Conservation (phyloP, 2,329 filamentous ascomycete genomes). For the Mycosphaerella arachidis region DNA sequence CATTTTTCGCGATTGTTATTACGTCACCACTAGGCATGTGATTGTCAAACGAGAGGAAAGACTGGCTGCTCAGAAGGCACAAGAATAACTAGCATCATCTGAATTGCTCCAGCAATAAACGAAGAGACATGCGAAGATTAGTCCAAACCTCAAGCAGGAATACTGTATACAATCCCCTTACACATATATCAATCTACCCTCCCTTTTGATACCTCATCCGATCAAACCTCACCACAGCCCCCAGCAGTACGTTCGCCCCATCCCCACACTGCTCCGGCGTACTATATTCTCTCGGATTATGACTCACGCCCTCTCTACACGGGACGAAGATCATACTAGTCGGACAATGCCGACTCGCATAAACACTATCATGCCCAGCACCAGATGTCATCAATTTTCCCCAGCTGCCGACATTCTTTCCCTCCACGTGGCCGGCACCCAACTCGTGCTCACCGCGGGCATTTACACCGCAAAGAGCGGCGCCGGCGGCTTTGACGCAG, state of each 20-base stretch:
- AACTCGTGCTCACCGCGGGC: constrained; percentile 56
- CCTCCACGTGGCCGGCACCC: constrained; percentile 44
- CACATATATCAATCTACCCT: no score
- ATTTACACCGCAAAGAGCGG: constrained; percentile 57
- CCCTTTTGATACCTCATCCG: constrained; percentile 37
- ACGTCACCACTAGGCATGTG: no score
- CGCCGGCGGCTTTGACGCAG: constrained; percentile 58
- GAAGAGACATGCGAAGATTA: no score
- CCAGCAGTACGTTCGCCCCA: constrained; percentile 47
- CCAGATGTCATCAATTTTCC: constrained; percentile 55
- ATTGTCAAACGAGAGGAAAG: no score
- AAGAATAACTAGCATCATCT: no score
- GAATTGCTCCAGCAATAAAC: no score
- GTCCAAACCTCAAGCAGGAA: no score
- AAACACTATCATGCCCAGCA: constrained; percentile 58
- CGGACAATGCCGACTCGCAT: constrained; percentile 41
- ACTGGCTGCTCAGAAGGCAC: no score
- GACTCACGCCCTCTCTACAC: constrained; percentile 45
- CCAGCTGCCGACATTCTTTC: constrained; percentile 27
- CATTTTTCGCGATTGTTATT: no score
- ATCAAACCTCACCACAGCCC: constrained; percentile 49
- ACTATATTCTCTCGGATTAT: constrained; percentile 45
- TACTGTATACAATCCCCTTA: no score
- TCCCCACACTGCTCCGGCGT: constrained; percentile 45
- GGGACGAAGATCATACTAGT: constrained; percentile 49